Conservation (phyloP, 2,329 filamentous ascomycete genomes). For the Trichoderma harzianum region DNA sequence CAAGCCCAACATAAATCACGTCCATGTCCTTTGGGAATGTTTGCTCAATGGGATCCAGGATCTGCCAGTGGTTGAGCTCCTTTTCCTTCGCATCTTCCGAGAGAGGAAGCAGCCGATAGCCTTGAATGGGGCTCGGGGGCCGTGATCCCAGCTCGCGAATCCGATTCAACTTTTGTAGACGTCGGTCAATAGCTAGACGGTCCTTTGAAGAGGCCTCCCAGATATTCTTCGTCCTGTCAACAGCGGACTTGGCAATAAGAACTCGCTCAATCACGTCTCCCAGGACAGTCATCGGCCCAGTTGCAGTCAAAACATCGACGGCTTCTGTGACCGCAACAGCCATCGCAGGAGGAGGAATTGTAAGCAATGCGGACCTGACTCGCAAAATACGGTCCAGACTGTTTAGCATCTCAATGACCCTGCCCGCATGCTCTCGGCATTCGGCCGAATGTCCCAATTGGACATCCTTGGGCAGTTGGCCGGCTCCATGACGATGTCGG, state of each 20-base stretch:
- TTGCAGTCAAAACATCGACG: conserved; percentile 63
- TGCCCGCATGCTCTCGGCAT: conserved; percentile 50
- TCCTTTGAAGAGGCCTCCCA: conserved; percentile 59
- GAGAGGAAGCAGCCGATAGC: conserved; percentile 31
- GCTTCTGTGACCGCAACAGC: conserved; percentile 62
- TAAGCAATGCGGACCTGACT: conserved; percentile 30
- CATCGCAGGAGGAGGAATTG: conserved; percentile 57
- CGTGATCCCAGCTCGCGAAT: conserved; percentile 34
- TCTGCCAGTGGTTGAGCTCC: conserved; percentile 34
- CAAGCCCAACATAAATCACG: conserved; percentile 32
- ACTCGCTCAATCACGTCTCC: conserved; percentile 52
- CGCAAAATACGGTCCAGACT: conserved; percentile 38
- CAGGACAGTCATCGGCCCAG: conserved; percentile 51
- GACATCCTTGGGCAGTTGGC: conserved; percentile 38
- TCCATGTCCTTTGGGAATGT: conserved; percentile 39
- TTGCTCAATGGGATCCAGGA: conserved; percentile 34
- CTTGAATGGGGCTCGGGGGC: conserved; percentile 27
- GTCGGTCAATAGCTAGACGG: conserved; percentile 43
- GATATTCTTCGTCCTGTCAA: conserved; percentile 54
- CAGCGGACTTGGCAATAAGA: conserved; percentile 47
- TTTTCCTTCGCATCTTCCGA: conserved; percentile 29
- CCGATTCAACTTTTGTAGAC: conserved; percentile 34
- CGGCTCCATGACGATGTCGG: conserved; percentile 49
- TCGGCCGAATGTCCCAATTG: conserved; percentile 45
- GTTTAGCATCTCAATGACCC: conserved; percentile 48